phyloP scores from a whole-genome alignment of 768 basidiomycete species.

The Calocybe cyanea region DNA sequence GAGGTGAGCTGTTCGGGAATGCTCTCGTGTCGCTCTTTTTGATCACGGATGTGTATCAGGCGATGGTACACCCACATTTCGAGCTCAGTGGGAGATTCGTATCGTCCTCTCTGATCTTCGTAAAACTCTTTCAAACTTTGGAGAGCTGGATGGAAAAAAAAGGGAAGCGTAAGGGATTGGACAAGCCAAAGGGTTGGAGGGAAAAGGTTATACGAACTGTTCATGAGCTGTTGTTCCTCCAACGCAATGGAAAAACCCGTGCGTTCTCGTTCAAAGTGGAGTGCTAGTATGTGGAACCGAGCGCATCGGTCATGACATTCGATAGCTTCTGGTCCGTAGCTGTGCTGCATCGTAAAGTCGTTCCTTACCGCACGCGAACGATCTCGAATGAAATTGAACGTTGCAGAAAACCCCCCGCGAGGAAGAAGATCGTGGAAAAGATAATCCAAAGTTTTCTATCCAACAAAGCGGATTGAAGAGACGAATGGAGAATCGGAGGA shows the following conservation, averaged over 20 bases:
- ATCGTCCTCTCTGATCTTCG: constrained; percentile 68
- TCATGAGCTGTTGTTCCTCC: constrained; percentile 89
- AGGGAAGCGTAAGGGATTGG: background rate
- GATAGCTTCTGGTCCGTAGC: constrained; percentile 72
- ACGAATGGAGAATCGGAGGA: background rate
- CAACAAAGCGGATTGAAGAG: constrained; percentile 7
- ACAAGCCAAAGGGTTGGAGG: background rate
- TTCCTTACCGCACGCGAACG: constrained; percentile 86
- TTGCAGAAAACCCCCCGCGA: constrained; percentile 60
- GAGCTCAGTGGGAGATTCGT: constrained; percentile 78
- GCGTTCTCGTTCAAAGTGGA: constrained; percentile 63
- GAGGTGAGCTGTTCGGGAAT: constrained; percentile 64
- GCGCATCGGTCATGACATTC: constrained; percentile 93
- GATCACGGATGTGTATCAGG: constrained; percentile 86
- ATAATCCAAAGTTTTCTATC: constrained; percentile 86
- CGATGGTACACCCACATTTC: constrained; percentile 97
- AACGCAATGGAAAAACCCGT: constrained; percentile 57
- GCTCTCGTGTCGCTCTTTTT: constrained; percentile 68
- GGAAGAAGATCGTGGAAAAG: constrained; percentile 82
- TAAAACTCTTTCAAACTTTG: constrained; percentile 93
- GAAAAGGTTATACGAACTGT: constrained; percentile 53
- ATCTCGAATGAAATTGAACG: constrained; percentile 87
- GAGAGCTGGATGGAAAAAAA: constrained; percentile 51
- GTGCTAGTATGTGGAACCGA: constrained; percentile 84
- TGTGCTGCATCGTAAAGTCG: constrained; percentile 93